phyloP scores from a whole-genome alignment of 2,329 filamentous ascomycete species.

The Cladosporium sp. region DNA sequence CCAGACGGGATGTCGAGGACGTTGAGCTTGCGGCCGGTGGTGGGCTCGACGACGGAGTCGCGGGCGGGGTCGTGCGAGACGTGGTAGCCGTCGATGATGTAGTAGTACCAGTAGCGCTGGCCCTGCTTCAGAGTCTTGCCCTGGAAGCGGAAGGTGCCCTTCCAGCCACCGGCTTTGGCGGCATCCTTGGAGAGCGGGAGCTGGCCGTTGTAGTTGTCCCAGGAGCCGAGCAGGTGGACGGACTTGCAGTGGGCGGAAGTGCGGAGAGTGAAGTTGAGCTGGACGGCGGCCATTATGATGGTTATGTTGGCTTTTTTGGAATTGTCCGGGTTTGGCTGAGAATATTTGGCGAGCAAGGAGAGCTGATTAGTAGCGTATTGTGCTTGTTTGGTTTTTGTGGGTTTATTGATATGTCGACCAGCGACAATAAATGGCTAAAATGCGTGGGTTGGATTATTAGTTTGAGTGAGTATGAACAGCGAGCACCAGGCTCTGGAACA shows the following conservation, averaged over 20 bases:
- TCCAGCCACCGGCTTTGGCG: slow-evolving; percentile 79
- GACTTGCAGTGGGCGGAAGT: slow-evolving; percentile 96
- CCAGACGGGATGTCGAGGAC: slow-evolving; percentile 77
- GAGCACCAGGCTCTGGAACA: slow-evolving; percentile 44
- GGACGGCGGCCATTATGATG: slow-evolving; percentile 70
- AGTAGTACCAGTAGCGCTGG: slow-evolving; percentile 99
- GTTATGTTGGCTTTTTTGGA: slow-evolving; percentile 16
- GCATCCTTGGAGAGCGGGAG: slow-evolving; percentile 89
- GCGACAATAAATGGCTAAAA: slow-evolving; percentile 33
- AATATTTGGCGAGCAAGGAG: slow-evolving; percentile 43
- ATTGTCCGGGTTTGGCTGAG: slow-evolving; percentile 15
- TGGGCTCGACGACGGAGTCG: slow-evolving; percentile 85
- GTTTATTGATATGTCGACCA: slow-evolving; percentile 24
- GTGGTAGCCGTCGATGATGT: slow-evolving; percentile 99
- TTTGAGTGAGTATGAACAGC: slow-evolving; percentile 17
- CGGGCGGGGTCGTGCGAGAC: slow-evolving; percentile 92
- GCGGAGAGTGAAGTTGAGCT: slow-evolving; percentile 92
- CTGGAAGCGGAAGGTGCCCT: slow-evolving; percentile 94
- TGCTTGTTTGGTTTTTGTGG: slow-evolving; percentile 19
- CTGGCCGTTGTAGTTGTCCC: slow-evolving; percentile 94
- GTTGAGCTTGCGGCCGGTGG: slow-evolving; percentile 94
- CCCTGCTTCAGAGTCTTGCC: slow-evolving; percentile 77
- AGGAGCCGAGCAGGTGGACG: slow-evolving; percentile 93
- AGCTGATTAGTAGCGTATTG: slow-evolving; percentile 40
- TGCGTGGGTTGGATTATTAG: slow-evolving; percentile 19